Conservation (phyloP, 164 flowering plant genomes). For the Vitis labrusca region DNA sequence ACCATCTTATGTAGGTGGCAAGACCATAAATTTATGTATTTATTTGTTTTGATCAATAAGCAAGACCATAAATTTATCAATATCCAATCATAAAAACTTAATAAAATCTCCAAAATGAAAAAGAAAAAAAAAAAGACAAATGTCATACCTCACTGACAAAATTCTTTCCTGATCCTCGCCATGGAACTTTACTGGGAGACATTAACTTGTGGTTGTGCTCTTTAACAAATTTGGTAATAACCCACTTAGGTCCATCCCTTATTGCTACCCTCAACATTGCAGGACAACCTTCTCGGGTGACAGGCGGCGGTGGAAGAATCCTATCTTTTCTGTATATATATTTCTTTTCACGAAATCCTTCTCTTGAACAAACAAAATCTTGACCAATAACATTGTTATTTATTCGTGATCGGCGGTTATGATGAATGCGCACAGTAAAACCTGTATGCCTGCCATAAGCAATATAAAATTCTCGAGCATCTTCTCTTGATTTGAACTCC, state of each 20-base stretch:
- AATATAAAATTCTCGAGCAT: conserved; percentile 33
- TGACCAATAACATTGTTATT: conserved; percentile 31
- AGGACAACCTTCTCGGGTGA: no score
- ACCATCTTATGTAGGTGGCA: no score
- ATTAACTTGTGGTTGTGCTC: conserved; percentile 39
- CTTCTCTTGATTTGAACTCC: conserved; percentile 39
- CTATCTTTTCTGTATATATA: no score
- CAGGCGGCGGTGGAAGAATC: no score
- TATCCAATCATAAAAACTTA: no score
- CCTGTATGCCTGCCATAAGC: conserved; percentile 33
- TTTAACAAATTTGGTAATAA: conserved; percentile 39
- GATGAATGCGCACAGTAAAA: conserved; percentile 38
- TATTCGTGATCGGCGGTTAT: conserved; percentile 32
- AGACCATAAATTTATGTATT: no score
- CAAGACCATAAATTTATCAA: no score
- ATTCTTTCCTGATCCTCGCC: conserved; percentile 26
- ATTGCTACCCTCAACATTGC: conserved; percentile 14
- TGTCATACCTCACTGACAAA: conserved; percentile 28
- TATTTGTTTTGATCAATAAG: no score
- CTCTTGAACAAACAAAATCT: neutral
- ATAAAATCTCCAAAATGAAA: no score
- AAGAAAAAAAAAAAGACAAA: neutral
- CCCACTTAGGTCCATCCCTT: conserved; percentile 33
- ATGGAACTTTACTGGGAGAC: conserved; percentile 36
- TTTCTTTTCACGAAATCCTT: no score